Base-by-base conservation (phyloP, 2,329 filamentous ascomycete species). In the Leptographium radiaticola region DNA sequence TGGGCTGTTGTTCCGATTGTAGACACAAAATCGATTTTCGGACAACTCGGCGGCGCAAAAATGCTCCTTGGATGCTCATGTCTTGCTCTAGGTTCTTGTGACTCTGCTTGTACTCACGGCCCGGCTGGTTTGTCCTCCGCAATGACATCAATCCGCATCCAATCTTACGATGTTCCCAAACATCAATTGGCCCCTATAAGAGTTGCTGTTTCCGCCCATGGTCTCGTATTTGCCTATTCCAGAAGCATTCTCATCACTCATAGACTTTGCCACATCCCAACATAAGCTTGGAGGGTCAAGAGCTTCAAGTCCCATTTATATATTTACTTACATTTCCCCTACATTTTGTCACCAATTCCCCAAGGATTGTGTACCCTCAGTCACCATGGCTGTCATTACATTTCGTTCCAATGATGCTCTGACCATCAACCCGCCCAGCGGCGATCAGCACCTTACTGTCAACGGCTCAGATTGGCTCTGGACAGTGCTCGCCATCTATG, bases 391-490 rank as follows among this genome's bases (percentile, higher is more conserved):
- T 31, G 51, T 60, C 50, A 56, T 71, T 31, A 52, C 60, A 18
- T 18, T 58, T 34, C 63, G 68, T 51, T 63, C 57, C 49, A 78
- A 79, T 64, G 66, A 72, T 49, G 74, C 73, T 30, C 65, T 80
- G 40, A 58, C 65, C 42, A 62, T 70, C 64, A 76, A 79, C 65
- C 73, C 73, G 3, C 68, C 70, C 0, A 58, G 57, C 2, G 71
- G 71, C 12, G 64, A 67, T 40, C 63, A 71, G 53, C 52, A 58
- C 18, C 67, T 78, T n/a, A 68, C 69, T 1, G 64, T 64, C 1
- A 64, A 73, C 54, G 77, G 76, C 53, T 78, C 75, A 47, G 65
- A 76, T 67, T 80, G 76, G 76, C 68, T 79, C 15, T 80, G 71
- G 70, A 69, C 75, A 36, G 73, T 76, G 16, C 71, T 70, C 5